Evolutionary conservation across 129 eudicot species (phyloP).

Genomic region (Flaveria linearis): DNA sequence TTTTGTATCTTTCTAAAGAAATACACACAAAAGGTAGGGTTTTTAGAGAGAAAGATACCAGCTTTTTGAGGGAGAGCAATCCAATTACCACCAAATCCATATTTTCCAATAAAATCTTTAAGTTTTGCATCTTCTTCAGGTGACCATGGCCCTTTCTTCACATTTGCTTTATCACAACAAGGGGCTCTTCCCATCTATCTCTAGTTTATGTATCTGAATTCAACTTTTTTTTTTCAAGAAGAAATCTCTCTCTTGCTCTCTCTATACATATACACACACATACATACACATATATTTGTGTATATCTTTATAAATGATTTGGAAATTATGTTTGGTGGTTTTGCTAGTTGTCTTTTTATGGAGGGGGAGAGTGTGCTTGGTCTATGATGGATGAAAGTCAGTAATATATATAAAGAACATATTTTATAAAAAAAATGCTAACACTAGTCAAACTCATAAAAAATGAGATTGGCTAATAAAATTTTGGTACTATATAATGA

Average conservation of each 20-base stretch:
- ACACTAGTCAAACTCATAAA: conserved; percentile 43
- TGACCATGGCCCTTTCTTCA: conserved; percentile 96
- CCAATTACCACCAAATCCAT: conserved; percentile 96
- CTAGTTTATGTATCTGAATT: not conserved
- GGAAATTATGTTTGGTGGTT: conserved; percentile 43
- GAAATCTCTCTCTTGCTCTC: conserved; percentile 13
- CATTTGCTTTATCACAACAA: conserved; percentile 95
- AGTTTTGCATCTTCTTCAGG: conserved; percentile 98
- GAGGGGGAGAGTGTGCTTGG: conserved; percentile 37
- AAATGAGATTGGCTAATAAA: conserved; percentile 15
- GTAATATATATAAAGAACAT: conserved; percentile 2
- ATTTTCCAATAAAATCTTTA: conserved; percentile 69
- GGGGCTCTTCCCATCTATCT: conserved; percentile 92
- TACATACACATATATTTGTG: not conserved
- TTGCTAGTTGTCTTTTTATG: conserved; percentile 45
- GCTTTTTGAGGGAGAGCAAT: conserved; percentile 95
- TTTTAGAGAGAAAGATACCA: conserved; percentile 46
- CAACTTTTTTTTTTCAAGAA: not conserved
- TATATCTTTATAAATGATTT: conserved; percentile 24
- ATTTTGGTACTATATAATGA: conserved; percentile 6
- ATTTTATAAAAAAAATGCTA: conserved; percentile 22
- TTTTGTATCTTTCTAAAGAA: too few relatives aligned
- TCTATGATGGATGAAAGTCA: conserved; percentile 15
- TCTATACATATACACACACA: not conserved
- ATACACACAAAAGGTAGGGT: not conserved